Conservation (phyloP, 2,329 filamentous ascomycete genomes). For the Colletotrichum sp. region DNA sequence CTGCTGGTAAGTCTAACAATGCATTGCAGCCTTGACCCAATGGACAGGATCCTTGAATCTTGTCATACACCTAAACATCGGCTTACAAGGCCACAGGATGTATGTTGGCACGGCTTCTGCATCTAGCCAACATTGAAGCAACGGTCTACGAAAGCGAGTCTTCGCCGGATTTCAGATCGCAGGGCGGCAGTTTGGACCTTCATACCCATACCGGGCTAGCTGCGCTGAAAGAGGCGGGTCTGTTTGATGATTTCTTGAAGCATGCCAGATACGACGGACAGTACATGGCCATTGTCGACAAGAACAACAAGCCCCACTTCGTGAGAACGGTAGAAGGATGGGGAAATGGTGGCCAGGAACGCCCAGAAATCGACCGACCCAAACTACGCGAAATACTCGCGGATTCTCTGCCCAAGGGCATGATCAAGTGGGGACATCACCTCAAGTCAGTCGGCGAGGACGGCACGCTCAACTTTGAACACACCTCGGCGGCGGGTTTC, state of each 20-base stretch:
- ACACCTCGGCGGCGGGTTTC: slow-evolving; percentile 39
- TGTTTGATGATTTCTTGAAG: slow-evolving; percentile 55
- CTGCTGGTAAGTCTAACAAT: slow-evolving; percentile 32
- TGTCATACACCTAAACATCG: neutral
- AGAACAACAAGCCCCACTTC: slow-evolving; percentile 39
- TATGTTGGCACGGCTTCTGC: slow-evolving; percentile 57
- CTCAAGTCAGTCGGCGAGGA: slow-evolving; percentile 42
- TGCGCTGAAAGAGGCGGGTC: slow-evolving; percentile 53
- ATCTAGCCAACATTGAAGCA: slow-evolving; percentile 47
- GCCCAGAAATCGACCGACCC: slow-evolving; percentile 59
- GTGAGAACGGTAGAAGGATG: slow-evolving; percentile 21
- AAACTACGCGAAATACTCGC: slow-evolving; percentile 48
- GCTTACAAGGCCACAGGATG: slow-evolving; percentile 34
- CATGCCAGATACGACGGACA: slow-evolving; percentile 58
- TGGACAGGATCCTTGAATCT: neutral
- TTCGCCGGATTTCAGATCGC: slow-evolving; percentile 46
- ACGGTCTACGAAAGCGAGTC: slow-evolving; percentile 56
- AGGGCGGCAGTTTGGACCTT: slow-evolving; percentile 61
- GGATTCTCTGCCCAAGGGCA: slow-evolving; percentile 47
- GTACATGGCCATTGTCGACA: slow-evolving; percentile 50
- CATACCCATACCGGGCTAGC: slow-evolving; percentile 55
- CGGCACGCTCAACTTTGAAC: slow-evolving; percentile 42
- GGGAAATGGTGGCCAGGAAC: slow-evolving; percentile 35
- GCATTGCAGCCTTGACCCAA: neutral
- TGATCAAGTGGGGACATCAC: slow-evolving; percentile 50